Conservation (phyloP, 768 basidiomycete genomes). For the Hydnum rufescens region DNA sequence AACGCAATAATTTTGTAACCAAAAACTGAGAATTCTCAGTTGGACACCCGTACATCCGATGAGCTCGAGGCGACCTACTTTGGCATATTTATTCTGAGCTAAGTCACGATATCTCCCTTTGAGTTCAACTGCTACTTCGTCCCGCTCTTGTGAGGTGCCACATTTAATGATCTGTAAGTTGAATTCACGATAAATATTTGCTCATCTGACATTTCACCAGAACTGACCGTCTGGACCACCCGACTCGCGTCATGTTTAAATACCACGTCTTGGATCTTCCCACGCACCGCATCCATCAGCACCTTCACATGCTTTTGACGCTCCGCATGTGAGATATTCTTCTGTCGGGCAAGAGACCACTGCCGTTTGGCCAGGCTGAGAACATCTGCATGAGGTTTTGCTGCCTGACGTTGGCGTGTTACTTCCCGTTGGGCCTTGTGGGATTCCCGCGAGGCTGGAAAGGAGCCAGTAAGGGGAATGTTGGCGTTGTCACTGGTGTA, state of each 20-base stretch:
- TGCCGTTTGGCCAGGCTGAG: slow-evolving; percentile 52
- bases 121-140: slow-evolving; percentile 66
- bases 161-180: slow-evolving; percentile 52
- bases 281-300: slow-evolving; percentile 58
- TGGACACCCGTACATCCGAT: too few species aligned
- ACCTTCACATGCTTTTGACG: slow-evolving; percentile 53
- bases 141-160: slow-evolving; percentile 50
- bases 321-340: slow-evolving; percentile 46
- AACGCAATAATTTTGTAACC: slow-evolving; percentile 56
- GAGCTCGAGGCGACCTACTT: too few species aligned
- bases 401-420: slow-evolving; percentile 47
- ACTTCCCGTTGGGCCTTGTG: slow-evolving; percentile 52
- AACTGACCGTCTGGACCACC: slow-evolving; percentile 42
- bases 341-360: slow-evolving; percentile 59
- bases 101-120: slow-evolving; percentile 62
- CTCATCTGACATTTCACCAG: too few species aligned
- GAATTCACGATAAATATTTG: background rate
- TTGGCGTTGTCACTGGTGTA: too few species aligned
- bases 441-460: slow-evolving; percentile 41
- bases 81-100: slow-evolving; percentile 78
- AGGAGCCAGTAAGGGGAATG: background rate
- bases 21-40: slow-evolving; percentile 34
- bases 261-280: slow-evolving; percentile 67
- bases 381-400: slow-evolving; percentile 57
- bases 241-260: slow-evolving; percentile 85